Base-by-base conservation (phyloP, 2,329 filamentous ascomycete species). In the Tolypocladium album region DNA sequence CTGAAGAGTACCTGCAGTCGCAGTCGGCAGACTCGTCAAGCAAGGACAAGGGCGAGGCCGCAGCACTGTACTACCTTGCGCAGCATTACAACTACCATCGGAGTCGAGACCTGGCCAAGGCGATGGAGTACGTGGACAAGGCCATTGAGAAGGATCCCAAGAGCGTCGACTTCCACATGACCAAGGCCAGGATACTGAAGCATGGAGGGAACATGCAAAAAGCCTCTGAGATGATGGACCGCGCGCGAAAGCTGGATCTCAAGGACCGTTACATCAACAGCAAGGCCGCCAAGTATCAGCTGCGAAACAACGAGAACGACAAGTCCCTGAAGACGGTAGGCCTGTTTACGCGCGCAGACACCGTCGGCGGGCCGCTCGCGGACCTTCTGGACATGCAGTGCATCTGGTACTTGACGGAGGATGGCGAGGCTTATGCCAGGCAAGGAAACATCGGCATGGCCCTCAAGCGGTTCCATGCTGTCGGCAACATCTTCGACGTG, bases 381-480 rank as follows among this genome's bases (percentile, higher is more conserved):
- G 94, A 99, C 73, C 83, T 99, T 42, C 83, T 95, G 65, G 94
- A 99, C 68, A 99, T 99, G 94, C 94, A 99, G 76, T 97, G 92
- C 72, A 85, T 97, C 67, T 99, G 94, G 95, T 99, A 87, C 72
- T 78, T 99, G 68, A 94, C 90, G 6, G 94, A 99, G 75, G 95
- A 99, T 70, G 94, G 91, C 59, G 90, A 97, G 76, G 87, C 93
- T 3, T 92, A 92, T 72, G 80, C 89, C 60, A 87, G 94, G 57
- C 88, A 92, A 71, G 87, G 87, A 64, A 92, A 96, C 67, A 78
- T 89, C 55, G 91, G 88, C 4, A 81, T 97, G 61, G 93, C 95
- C 0, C 79, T 99, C 58, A 99, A 99, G 79, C 86, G 95, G 57
- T 93, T 97, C 74, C 90, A 92, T 65, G 82, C 90, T 27, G 84